Evolutionary conservation across 108 stramenopile genomes (phyloP), one percentile per base, ranked within the genome.

Genomic region (Nitzschia sp.): DNA sequence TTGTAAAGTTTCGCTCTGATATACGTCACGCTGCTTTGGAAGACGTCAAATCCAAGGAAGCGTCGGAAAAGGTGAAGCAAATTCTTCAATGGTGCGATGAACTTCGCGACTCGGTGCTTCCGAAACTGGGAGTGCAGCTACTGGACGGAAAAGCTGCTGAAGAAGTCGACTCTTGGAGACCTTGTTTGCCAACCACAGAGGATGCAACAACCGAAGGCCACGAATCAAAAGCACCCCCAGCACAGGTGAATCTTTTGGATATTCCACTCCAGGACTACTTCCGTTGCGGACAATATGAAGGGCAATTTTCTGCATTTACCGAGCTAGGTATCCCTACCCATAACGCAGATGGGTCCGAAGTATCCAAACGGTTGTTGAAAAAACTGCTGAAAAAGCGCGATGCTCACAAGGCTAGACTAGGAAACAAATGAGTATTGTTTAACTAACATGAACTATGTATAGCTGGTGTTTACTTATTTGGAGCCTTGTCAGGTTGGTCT

Each of bases 1-100:
- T 88, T 10, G 86, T 85, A 24, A 22, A 48, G 9, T 94, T 91
- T 69, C 84, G 92, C 34, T 58, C 67, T 8, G 48, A 46, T n/a
- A 68, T 94, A 10, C 75, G 92, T 26, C 62, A 75, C 6, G 40
- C 71, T 9, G 75, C 92, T 38, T 46, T 94, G 52, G 58, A 65
- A 12, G 77, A 55, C n/a, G 41, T 77, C 11, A 67, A 67, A 37
- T 55, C 52, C n/a, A 21, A 41, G 57, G 29, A 51, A 10, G 63
- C 55, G 10, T 52, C 54, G 9, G 67, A 69, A 10, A 41, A 50
- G 15, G 58, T 66, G 62, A 82, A 80, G 26, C 59, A 83, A 46
- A 70, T 91, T 25, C 67, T 94, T 10, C 22, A 58, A 10, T 38
- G 80, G 29, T 94, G 89, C 46, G 92, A 94, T 56, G 76, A 89